Conservation (phyloP, 768 basidiomycete species). For the Agrocybe chaxingu region DNA sequence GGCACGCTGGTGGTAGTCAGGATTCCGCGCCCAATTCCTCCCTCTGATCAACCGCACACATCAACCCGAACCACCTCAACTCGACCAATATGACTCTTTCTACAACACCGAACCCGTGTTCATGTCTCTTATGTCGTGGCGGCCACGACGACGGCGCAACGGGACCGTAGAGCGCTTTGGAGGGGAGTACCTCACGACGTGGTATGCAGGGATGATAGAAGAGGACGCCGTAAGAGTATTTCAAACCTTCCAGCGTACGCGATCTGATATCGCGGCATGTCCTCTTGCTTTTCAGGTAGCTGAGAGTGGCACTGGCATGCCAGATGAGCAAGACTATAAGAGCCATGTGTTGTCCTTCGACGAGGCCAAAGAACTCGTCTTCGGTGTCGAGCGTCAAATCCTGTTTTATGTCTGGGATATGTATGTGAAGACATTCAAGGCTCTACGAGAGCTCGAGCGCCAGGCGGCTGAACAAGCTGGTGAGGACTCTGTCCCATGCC, state of each 20-base stretch:
- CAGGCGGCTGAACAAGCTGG: background rate
- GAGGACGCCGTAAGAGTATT: conserved; percentile 42
- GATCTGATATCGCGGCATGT: background rate
- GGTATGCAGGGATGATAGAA: conserved; percentile 53
- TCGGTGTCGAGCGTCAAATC: conserved; percentile 26
- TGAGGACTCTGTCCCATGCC: too few species aligned
- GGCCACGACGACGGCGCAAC: conserved; percentile 12
- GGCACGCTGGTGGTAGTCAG: conserved; percentile 33
- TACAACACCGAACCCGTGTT: conserved; percentile 44
- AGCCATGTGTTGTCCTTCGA: conserved; percentile 40
- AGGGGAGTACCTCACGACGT: conserved; percentile 53
- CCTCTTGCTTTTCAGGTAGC: conserved; percentile 29
- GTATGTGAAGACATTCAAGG: conserved; percentile 22
- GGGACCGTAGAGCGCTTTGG: conserved; percentile 17
- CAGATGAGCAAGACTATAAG: conserved; percentile 48
- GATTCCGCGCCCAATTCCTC: conserved; percentile 44
- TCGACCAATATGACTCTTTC: conserved; percentile 1
- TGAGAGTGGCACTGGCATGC: conserved; percentile 52
- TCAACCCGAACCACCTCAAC: conserved; percentile 36
- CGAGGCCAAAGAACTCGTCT: conserved; percentile 36
- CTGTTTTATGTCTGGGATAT: conserved; percentile 36
- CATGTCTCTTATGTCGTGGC: conserved; percentile 30
- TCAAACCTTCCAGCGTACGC: background rate
- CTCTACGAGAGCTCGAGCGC: conserved; percentile 1
- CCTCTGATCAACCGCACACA: conserved; percentile 39